Base-by-base conservation (phyloP, 2,329 filamentous ascomycete species). In the Aspergillus pseudonomiae region DNA sequence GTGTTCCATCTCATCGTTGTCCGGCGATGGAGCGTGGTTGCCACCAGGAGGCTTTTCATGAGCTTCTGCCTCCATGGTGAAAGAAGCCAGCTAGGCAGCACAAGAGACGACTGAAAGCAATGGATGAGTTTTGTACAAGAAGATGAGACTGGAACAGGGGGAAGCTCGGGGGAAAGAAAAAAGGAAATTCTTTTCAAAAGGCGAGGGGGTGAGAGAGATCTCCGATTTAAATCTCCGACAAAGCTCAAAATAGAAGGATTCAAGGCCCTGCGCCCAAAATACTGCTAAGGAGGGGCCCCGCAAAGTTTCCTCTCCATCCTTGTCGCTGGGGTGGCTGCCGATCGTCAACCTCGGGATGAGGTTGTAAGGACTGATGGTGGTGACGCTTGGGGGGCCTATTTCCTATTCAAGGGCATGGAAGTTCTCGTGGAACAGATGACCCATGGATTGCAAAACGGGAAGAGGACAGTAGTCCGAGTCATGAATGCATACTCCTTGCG, bases 1-100 rank as follows among this genome's bases (percentile, higher is more conserved):
- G 46, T 70, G 41, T 55, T 71, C 67, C 46, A 71, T 54, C 30
- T 64, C 62, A 16, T 63, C 59, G 24, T 43, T 34, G 9, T 57
- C 55, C 12, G 64, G 24, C 24, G 45, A 39, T 19, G 52, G 11
- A 2, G 21, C 16, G 12, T 55, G 32, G 9, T 36, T 39, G 32
- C 52, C 52, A 14, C 5, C 7, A 16, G n/a, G 21, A 11, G 12
- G 52, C 21, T 55, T 55, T 39, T 55, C 52, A 41, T 55, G 52
- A 10, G 52, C 16, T 39, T 55, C 52, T 32, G 32, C 12, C n/a
- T 39, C 52, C 52, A 55, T 55, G 24, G 12, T 39, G 32, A 26
- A 32, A 36, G 32, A 39, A 41, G 32, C 21, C n/a, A 39, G 30
- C 12, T 28, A n/a, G 21, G 16, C 2, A n/a, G 19, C 9, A 14